Percentiles rank a stretch among this genome's conserved stretches.
These are phyloP conservation scores for Rhododendron mucronatum DNA, from an alignment of 148 eudicot species.

Conservation along the genomic window DNA sequence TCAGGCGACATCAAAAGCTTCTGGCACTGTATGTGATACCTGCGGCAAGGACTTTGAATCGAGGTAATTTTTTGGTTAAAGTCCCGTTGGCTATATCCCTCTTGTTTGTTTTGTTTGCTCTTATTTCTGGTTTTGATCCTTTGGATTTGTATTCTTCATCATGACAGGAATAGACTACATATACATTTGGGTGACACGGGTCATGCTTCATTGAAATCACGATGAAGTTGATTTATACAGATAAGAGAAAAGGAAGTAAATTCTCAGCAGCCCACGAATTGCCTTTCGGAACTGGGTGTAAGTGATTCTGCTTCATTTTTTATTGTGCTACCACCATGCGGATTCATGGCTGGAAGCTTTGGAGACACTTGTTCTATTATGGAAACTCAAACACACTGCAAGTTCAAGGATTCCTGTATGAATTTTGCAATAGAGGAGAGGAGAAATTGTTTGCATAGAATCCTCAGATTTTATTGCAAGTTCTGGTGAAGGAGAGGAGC, in stretches of 20 bases:
- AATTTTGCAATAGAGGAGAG: neutral
- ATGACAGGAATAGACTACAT: constrained; percentile 64
- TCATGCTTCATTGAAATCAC: constrained; percentile 67
- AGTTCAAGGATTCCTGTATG: neutral
- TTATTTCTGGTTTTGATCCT: constrained; percentile 3
- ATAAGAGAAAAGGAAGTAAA: constrained; percentile 4
- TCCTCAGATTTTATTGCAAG: neutral
- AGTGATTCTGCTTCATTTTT: neutral
- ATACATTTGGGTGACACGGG: constrained; percentile 85
- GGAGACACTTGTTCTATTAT: neutral
- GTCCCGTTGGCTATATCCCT: neutral
- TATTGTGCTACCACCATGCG: neutral
- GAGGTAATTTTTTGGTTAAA: constrained; percentile 40
- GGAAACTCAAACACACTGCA: neutral
- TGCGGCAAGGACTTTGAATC: constrained; percentile 88
- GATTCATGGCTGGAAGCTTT: neutral
- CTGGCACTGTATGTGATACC: constrained; percentile 58
- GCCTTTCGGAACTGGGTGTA: neutral
- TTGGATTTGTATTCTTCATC: constrained; percentile 9
- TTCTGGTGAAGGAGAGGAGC: neutral
- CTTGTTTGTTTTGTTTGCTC: neutral
- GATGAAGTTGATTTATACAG: constrained; percentile 26
- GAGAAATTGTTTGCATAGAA: neutral
- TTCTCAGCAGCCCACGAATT: neutral
- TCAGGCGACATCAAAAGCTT: constrained; percentile 51